Evolutionary conservation across 306 rosid species (phyloP).

Genomic region (Boehmeria nivea): DNA sequence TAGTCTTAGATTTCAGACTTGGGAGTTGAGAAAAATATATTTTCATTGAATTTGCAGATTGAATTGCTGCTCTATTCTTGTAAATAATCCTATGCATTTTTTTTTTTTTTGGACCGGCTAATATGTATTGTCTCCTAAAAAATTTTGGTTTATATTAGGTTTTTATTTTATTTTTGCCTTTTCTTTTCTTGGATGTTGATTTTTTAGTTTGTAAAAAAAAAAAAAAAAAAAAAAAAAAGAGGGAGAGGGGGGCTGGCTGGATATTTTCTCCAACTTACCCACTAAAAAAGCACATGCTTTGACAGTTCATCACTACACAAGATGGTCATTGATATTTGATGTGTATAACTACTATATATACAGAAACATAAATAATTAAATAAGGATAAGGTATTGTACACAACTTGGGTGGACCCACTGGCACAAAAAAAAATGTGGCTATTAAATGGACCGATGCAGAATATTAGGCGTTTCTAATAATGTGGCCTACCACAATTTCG

Average conservation of each 20-base stretch:
- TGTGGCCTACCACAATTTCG: no score
- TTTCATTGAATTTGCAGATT: slow-evolving; percentile 6
- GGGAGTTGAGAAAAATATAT: slow-evolving; percentile 3
- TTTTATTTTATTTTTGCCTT: no score
- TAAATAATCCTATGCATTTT: slow-evolving; percentile 4
- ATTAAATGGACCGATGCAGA: neutral
- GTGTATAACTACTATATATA: neutral
- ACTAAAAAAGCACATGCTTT: slow-evolving; percentile 5
- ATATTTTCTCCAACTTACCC: neutral
- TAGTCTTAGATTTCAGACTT: neutral
- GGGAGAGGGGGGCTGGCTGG: neutral
- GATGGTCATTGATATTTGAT: neutral
- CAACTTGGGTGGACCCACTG: neutral
- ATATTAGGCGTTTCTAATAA: neutral
- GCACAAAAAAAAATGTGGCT: neutral
- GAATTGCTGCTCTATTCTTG: neutral
- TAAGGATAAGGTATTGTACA: neutral
- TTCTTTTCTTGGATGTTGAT: no score
- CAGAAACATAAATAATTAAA: no score
- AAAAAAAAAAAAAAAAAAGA: no score
- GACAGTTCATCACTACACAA: slow-evolving; percentile 2
- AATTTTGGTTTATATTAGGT: neutral
- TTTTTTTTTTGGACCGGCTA: no score
- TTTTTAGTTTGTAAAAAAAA: no score
- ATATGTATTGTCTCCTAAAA: no score